Evolutionary conservation across 129 eudicot species (phyloP), one percentile per base, ranked within the genome.

Genomic region (Chrysanthemum seticuspe): DNA sequence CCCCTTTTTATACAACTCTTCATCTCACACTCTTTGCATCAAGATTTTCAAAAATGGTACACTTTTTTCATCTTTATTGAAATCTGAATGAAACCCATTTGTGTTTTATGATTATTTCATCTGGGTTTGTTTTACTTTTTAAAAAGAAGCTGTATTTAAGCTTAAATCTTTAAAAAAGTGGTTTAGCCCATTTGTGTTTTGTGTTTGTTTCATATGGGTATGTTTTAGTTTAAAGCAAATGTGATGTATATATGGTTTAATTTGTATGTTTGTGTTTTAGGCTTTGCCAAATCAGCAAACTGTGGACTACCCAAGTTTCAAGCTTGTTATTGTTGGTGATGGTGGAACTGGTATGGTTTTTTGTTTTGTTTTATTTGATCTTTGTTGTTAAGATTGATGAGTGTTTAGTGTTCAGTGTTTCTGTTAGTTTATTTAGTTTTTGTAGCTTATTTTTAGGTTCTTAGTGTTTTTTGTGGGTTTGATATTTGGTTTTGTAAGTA

Each of bases 301-400:
- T 53, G 94, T 87, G 74, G 94, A 87, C 73, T 87, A 87, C 52
- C 89, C 89, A 0, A 85, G 87, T 72, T 87, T 87, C 84, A 87
- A 87, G 70, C 94, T 87, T 54, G 94, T 87, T 10, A 85, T 87
- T 74, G 94, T 85, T 53, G 94, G 94, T 48, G 94, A 87, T 80
- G 94, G 89, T 64, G 94, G 94, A 62, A 87, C 89, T 14, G 94
- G 94, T 87, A 87, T 10, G 59, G 9, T 66, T 59, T 71, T 14
- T 62, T 10, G 10, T 71, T 68, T 36, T 7, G 5, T 72, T 71
- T 21, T 61, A 4, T 13, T 29, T 62, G 3, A 4, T 29, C 11
- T n/a, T 13, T 23, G 12, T 60, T 25, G 21, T 12, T 60, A 6
- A 11, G 15, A 0, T 10, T 13, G 14, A 36, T 36, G 44, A 45